Base-by-base conservation (phyloP, 1,284 basidiomycete species). In the Singerocomus rubriflavus region DNA sequence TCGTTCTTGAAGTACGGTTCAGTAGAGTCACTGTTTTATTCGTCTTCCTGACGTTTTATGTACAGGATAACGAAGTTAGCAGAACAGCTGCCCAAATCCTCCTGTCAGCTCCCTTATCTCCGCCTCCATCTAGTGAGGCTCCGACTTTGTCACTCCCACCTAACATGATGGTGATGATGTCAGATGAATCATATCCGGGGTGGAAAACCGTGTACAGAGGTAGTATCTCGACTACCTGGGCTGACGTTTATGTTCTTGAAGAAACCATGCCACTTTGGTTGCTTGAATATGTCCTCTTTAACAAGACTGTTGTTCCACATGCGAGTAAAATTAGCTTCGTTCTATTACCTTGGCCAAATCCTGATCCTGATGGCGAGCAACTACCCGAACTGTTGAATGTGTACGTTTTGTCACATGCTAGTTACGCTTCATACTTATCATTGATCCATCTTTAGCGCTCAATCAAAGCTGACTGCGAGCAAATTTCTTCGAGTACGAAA, bases 401-500 rank as follows among this genome's bases (percentile, higher is more conserved):
- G 49, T 52, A 56, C 12, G 55, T 47, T 30, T 35, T 5, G 25
- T 38, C n/a, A 17, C 12, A 29, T n/a, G 32, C 34, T 48, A 14
- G 27, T 10, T 16, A 27, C 48, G 48, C 4, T 46, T 59, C n/a
- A 48, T 53, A 5, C 50, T 56, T 30, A 46, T 60, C 39, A n/a
- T 46, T 26, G 35, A 36, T 43, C 3, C 44, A 14, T 48, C 26
- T 37, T 31, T 50, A 85, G 80, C 31, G 76, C 87, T 14, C 91
- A 94, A 62, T 87, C 88, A 0, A 88, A 94, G 58, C 73, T 98
- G 31, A 96, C 92, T 0, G 93, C 95, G 0, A 93, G 85, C 58
- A 81, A 90, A 39, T 88, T 88, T 63, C 74, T 98, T 49, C 80
- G 96, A 16, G 82, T 96, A 26, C 80, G 85, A 48, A 98, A 98